These are phyloP conservation scores for Aspergillus coremiiformis DNA, from an alignment of 495 filamentous ascomycete species.

Conservation along the genomic window DNA sequence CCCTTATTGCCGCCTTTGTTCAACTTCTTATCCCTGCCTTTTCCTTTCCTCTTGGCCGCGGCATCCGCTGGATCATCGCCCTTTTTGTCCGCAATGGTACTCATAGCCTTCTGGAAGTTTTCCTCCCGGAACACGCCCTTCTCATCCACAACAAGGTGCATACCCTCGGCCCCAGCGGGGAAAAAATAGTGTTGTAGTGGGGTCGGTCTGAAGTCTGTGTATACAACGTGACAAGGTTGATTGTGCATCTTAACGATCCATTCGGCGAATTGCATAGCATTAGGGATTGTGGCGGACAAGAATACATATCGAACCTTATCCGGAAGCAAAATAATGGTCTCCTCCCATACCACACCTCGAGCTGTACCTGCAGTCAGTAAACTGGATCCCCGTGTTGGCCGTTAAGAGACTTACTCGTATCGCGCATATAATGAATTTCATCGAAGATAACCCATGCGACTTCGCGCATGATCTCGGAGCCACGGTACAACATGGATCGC, in stretches of 20 bases:
- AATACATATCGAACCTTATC: slow-evolving; percentile 99
- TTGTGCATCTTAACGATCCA: slow-evolving; percentile 97
- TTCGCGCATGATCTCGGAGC: slow-evolving; percentile 98
- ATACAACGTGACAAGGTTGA: slow-evolving; percentile 96
- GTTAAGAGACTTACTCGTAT: slow-evolving; percentile 48
- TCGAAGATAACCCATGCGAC: slow-evolving; percentile 97
- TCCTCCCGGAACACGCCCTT: slow-evolving; percentile 91
- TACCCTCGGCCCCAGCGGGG: slow-evolving; percentile 86
- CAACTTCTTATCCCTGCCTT: slow-evolving; percentile 80
- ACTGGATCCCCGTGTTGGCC: background rate
- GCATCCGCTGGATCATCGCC: slow-evolving; percentile 75
- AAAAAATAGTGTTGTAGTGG: slow-evolving; percentile 97
- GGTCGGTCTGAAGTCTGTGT: slow-evolving; percentile 95
- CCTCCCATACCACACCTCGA: slow-evolving; percentile 97
- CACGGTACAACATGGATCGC: slow-evolving; percentile 94
- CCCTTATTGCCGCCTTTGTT: slow-evolving; percentile 77
- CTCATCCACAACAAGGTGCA: slow-evolving; percentile 92
- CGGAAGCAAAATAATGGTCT: slow-evolving; percentile 93
- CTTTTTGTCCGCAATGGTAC: slow-evolving; percentile 75
- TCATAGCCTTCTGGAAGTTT: slow-evolving; percentile 95
- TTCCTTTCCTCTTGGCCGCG: slow-evolving; percentile 71
- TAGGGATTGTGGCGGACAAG: slow-evolving; percentile 96
- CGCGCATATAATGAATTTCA: slow-evolving; percentile 97
- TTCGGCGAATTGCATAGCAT: slow-evolving; percentile 98
- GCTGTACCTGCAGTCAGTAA: slow-evolving; percentile 29